Base-by-base conservation (phyloP, 495 filamentous ascomycete genomes). In the Aspergillus taichungensis region DNA sequence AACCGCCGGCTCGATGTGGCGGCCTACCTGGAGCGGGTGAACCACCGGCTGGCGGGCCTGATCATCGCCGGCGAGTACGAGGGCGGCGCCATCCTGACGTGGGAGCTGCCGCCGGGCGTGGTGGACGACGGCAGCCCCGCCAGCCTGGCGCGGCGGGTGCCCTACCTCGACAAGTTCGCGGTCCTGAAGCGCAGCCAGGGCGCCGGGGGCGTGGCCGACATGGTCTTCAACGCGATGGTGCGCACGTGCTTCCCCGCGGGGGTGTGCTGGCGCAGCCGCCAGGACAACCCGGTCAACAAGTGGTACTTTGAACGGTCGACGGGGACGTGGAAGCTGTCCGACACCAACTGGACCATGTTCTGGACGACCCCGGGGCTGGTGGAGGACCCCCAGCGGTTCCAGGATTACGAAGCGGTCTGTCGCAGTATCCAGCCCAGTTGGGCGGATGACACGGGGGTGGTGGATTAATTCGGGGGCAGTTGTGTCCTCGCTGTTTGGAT, bases 121-220 rank as follows among this genome's bases (percentile, higher is more conserved):
- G 37, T 52, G 18, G 67, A 79, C 39, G 71, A 76, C 38, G 70
- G 72, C 43, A 75, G 76, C 13, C 68, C 72, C 37, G 68, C 63
- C 13, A 71, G 68, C 36, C 52, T 62, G 13, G 66, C 67, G 7
- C 69, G 80, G 4, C 74, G 88, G 59, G 84, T 99, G 0, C 94
- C 91, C 0, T 99, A 99, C 61, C 69, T 99, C 14, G 92, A 99
- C 60, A 99, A 99, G 66, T 99, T 99, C 58, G 92, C 92, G 3
- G 92, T 97, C 2, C 73, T 94, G 5, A 88, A 85, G 55, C 78
- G 82, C 46, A 84, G 80, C 37, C 92, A 99, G 61, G 92, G 92
- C 1, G 83, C 85, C 1, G 89, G 91, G 0, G 89, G 90, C 10
- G 89, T 96, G 5, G 91, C 94, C 1, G 92, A 99, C 53, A 80